phyloP scores from a whole-genome alignment of 129 eudicot species.

The Rutidosis leptorrhynchoides region DNA sequence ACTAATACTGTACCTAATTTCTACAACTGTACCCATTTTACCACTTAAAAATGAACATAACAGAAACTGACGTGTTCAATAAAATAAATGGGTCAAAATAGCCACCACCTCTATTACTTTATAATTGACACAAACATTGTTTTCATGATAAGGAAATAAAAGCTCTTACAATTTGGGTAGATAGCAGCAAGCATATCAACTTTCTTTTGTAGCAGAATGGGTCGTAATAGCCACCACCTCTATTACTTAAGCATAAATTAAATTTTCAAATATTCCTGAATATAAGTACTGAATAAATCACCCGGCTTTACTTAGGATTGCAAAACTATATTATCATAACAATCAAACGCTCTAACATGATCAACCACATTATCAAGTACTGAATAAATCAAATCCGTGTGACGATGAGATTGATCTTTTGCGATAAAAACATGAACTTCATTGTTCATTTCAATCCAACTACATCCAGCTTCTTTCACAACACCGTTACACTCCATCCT shows the following conservation, averaged over 20 bases:
- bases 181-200: slow-evolving; percentile 80
- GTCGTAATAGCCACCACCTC: too few species aligned
- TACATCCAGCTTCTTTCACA: slow-evolving; percentile 66
- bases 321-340: not conserved
- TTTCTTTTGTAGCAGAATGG: slow-evolving; percentile 81
- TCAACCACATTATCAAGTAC: slow-evolving; percentile 34
- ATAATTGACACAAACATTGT: not conserved
- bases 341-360: slow-evolving; percentile 35
- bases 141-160: not conserved
- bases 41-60: not conserved
- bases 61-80: too few species aligned
- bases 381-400: slow-evolving; percentile 37
- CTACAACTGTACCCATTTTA: too few species aligned
- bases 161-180: slow-evolving; percentile 72
- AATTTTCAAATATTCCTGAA: slow-evolving; percentile 70
- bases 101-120: too few species aligned
- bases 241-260: slow-evolving; percentile 80
- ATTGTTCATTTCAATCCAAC: slow-evolving; percentile 62
- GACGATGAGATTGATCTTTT: slow-evolving; percentile 42
- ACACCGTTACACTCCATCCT: slow-evolving; percentile 52
- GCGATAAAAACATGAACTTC: slow-evolving; percentile 50
- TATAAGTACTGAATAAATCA: slow-evolving; percentile 32
- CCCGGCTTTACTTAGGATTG: slow-evolving; percentile 60
- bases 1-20: too few species aligned
- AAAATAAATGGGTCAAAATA: too few species aligned